These are phyloP conservation scores for Solanum etuberosum DNA, from an alignment of 257 asterid genomes.

Conservation along the genomic window DNA sequence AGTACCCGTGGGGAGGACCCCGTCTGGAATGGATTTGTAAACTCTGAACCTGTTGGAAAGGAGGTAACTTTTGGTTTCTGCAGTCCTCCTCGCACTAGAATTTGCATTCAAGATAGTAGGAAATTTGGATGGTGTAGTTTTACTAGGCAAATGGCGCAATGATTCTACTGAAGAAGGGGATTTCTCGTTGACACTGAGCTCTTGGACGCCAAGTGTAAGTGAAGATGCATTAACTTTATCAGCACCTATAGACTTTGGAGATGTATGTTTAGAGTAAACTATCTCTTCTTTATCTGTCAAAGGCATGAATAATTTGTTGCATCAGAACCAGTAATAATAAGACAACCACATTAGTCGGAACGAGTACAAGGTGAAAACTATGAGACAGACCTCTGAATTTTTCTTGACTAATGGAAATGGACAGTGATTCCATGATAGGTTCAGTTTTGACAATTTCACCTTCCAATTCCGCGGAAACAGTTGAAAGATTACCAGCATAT, in stretches of 20 bases:
- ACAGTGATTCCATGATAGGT: conserved; percentile 1
- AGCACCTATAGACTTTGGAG: neutral
- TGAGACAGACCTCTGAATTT: neutral
- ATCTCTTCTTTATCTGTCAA: neutral
- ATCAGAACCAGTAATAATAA: neutral
- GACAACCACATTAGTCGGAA: neutral
- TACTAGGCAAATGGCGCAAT: neutral
- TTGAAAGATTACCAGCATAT: neutral
- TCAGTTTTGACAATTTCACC: conserved; percentile 3
- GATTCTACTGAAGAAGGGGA: neutral
- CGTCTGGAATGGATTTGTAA: conserved; percentile 27
- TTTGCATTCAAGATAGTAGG: neutral
- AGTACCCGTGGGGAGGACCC: conserved; percentile 17
- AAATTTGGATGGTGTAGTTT: neutral
- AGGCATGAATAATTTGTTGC: neutral
- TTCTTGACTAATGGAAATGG: conserved; percentile 1
- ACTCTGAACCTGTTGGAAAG: conserved; percentile 23
- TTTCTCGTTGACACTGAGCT: neutral
- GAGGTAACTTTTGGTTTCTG: conserved; percentile 19
- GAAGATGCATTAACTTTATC: neutral
- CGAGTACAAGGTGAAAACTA: neutral
- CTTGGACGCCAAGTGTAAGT: neutral
- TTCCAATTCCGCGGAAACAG: neutral
- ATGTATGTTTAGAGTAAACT: neutral
- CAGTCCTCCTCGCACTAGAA: neutral